Base-by-base conservation (phyloP, 2,329 filamentous ascomycete genomes). In the Aspergillus bombycis region DNA sequence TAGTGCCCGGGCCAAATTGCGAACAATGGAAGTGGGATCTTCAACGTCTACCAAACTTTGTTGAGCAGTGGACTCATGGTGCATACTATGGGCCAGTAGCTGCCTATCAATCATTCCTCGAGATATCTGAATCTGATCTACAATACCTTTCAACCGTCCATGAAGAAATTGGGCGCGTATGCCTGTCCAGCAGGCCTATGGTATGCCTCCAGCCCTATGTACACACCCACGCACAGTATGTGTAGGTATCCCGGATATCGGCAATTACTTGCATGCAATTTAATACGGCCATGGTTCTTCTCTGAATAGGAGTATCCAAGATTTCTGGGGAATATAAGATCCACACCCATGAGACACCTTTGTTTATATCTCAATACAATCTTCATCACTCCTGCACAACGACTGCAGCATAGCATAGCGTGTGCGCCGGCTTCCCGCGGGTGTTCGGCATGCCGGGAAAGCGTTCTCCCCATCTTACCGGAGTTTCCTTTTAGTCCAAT, bases 401-500 rank as follows among this genome's bases (percentile, higher is more conserved):
- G 23, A 9, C 41, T 11, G 8, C 21, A 14, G 21, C 23, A 48
- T 48, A 14, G 45, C 45, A 50, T 6, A 32, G 8, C 48, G 10
- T 32, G 30, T 50, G 14, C 26, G 26, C 23, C 48, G 19, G 48
- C 48, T 52, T 52, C 48, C 19, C 3, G 28, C 28, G 52, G 52
- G 52, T 36, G 52, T 36, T 26, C 52, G 52, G 52, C 48, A 52
- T 52, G 28, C 52, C 32, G 52, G 52, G 11, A 55, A 38, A 55
- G 52, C 21, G 21, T 55, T 55, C 14, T 55, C 11, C 52, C 52
- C 52, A 19, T 14, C 11, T 9, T 36, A 41, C n/a, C 30, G 52
- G 34, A 26, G 19, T 36, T 54, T 36, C 16, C 30, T 54, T 54
- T 54, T 36, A 36, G 30, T 30, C 52, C 30, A 26, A 36, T 54